Base-by-base conservation (phyloP, 129 eudicot species). In the Tagetes patula region DNA sequence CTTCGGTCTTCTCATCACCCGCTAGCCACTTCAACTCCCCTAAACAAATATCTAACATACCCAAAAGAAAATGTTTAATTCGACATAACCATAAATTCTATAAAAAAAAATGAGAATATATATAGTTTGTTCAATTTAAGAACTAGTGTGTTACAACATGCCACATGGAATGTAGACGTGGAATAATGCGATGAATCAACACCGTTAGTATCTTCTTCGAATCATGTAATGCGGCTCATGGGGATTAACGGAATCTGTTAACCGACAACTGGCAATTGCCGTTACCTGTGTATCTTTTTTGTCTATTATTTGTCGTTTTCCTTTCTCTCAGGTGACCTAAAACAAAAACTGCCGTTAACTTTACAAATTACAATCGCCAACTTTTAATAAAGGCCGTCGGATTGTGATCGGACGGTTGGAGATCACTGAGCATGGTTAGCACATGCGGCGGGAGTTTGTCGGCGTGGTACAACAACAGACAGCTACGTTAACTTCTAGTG, bases 381-480 rank as follows among this genome's bases (percentile, higher is more conserved):
- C 14, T 64, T 46, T 27, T 3, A 61, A 0, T 49, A 2, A 34
- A 1, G 31, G 4, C 69, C 80, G 69, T 76, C 62, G 74, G 80
- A 67, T 67, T 27, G 6, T 13, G 60, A 76, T 56, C 69, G 74
- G 74, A 67, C 69, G 74, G 74, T 20, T 3, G 27, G 37, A 54
- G 50, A 40, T 8, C 6, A 65, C 46, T 67, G 74, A n/a, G 71
- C 34, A 61, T 30, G 54, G 69, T 67, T 52, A 76, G 74, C 67
- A 43, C 74, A 76, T 67, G 49, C 66, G 67, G 38, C 80, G 74
- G 67, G 68, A 55, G 74, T 11, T 55, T 76, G 80, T 75, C 73
- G 73, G 67, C 67, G 31, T 75, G 27, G 79, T 50, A 52, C 73
- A 52, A 52, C 73, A 52, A 65, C 79, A 40, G 46, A 66, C 69